These are phyloP conservation scores for Cylindrotheca fusiformis DNA, from an alignment of 108 stramenopile species.

Conservation along the genomic window DNA sequence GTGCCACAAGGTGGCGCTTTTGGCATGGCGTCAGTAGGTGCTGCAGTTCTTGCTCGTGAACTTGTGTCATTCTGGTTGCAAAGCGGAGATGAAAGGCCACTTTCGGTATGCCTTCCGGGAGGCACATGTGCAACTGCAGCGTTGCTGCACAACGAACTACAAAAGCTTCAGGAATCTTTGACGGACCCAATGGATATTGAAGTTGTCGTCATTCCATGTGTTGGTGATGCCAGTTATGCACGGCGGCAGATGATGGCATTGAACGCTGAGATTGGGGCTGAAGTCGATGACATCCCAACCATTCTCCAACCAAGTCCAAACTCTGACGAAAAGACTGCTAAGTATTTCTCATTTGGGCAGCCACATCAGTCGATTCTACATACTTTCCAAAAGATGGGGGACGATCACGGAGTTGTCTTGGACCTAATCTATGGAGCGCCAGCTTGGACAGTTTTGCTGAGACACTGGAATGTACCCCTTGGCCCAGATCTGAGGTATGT, in stretches of 20 bases:
- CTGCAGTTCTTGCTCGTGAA: constrained; percentile 27
- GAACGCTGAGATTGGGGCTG: constrained; percentile 18
- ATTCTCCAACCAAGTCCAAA: constrained; percentile 49
- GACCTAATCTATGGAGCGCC: constrained; percentile 85
- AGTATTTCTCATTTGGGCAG: constrained; percentile 72
- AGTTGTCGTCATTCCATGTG: constrained; percentile 82
- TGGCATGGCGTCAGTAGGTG: constrained; percentile 42
- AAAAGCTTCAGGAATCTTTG: constrained; percentile 14
- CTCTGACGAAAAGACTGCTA: background rate
- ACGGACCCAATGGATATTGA: constrained; percentile 52
- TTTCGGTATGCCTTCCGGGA: constrained; percentile 73
- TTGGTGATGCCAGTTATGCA: constrained; percentile 78
- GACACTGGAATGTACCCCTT: constrained; percentile 42
- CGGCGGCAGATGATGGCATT: constrained; percentile 75
- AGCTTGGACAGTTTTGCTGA: constrained; percentile 65
- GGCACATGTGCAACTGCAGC: constrained; percentile 83
- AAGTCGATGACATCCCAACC: constrained; percentile 47
- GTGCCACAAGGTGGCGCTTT: constrained; percentile 62
- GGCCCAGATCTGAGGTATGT: constrained; percentile 47
- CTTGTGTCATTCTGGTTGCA: constrained; percentile 57
- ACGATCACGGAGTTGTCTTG: constrained; percentile 50
- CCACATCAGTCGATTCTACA: constrained; percentile 54
- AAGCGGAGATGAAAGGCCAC: constrained; percentile 52
- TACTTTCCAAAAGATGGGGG: constrained; percentile 65
- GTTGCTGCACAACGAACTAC: constrained; percentile 56